These are phyloP conservation scores for Salix suchowensis DNA, from an alignment of 345 rosid genomes.

Conservation along the genomic window DNA sequence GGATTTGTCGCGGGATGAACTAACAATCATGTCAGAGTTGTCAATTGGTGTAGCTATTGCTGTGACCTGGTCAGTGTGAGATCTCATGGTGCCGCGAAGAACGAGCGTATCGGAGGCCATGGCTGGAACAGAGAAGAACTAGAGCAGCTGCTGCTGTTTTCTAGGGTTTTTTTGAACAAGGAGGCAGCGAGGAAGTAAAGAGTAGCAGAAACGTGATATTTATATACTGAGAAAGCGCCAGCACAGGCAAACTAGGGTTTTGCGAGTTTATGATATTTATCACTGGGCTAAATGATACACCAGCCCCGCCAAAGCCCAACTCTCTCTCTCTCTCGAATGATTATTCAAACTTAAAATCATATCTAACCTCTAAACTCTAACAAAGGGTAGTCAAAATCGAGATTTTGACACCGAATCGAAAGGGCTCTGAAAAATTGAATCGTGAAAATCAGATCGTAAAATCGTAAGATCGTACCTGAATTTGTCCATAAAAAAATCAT, in stretches of 20 bases:
- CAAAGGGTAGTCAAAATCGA: no score
- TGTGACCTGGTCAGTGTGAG: slow-evolving; percentile 93
- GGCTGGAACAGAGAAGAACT: not conserved
- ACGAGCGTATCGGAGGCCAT: slow-evolving; percentile 73
- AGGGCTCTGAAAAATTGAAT: no score
- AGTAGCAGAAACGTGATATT: not conserved
- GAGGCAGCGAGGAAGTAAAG: not conserved
- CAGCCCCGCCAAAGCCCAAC: no score
- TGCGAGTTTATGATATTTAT: not conserved
- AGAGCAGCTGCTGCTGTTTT: not conserved
- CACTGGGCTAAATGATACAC: not conserved
- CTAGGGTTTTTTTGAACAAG: not conserved
- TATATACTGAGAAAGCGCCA: not conserved
- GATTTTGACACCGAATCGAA: no score
- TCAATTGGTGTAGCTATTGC: slow-evolving; percentile 93
- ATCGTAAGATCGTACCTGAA: no score
- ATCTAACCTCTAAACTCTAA: no score
- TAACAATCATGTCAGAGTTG: slow-evolving; percentile 84
- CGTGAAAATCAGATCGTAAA: no score
- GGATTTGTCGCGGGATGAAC: slow-evolving; percentile 95
- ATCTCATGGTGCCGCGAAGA: slow-evolving; percentile 84
- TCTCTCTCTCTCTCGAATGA: no score
- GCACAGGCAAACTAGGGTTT: not conserved
- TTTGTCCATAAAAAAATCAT: no score
- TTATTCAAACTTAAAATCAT: no score